These are phyloP conservation scores for Chlorella sp. DNA, from an alignment of 139 green algal genomes.

Conservation along the genomic window DNA sequence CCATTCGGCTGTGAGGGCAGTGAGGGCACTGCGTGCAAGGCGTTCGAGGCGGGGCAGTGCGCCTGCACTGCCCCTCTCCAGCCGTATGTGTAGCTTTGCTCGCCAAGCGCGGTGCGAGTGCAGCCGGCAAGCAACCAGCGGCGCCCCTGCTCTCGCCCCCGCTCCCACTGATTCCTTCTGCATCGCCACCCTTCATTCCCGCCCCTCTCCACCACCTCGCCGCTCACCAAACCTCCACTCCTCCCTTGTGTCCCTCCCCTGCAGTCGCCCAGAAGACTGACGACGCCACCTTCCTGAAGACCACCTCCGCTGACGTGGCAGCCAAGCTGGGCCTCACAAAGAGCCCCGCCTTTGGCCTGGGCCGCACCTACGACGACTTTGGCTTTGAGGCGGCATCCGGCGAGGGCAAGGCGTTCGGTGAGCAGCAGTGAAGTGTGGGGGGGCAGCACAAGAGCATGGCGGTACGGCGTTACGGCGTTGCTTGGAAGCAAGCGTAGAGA, in stretches of 20 bases:
- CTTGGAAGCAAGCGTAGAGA: too few species aligned
- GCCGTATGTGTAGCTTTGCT: too few species aligned
- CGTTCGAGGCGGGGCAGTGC: background rate
- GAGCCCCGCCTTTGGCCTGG: constrained; percentile 53
- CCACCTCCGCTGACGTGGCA: constrained; percentile 70
- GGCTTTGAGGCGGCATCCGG: constrained; percentile 40
- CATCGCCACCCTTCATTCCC: too few species aligned
- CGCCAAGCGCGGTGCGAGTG: too few species aligned
- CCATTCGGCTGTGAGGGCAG: background rate
- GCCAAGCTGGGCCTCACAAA: constrained; percentile 58
- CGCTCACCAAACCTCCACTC: background rate
- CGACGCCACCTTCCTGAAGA: constrained; percentile 73
- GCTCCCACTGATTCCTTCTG: background rate
- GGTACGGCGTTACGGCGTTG: too few species aligned
- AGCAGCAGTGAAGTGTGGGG: background rate
- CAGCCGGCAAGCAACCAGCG: too few species aligned
- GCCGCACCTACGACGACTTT: constrained; percentile 75
- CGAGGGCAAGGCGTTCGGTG: constrained; percentile 21
- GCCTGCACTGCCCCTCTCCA: too few species aligned
- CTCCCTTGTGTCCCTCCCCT: background rate
- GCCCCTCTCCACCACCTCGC: too few species aligned
- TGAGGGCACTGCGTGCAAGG: background rate
- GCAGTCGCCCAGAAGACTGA: constrained; percentile 66
- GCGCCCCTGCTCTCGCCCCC: background rate
- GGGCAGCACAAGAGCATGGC: background rate